Evolutionary conservation across 2,329 filamentous ascomycete species (phyloP).

Genomic region (Reticulascus tulasneorum): DNA sequence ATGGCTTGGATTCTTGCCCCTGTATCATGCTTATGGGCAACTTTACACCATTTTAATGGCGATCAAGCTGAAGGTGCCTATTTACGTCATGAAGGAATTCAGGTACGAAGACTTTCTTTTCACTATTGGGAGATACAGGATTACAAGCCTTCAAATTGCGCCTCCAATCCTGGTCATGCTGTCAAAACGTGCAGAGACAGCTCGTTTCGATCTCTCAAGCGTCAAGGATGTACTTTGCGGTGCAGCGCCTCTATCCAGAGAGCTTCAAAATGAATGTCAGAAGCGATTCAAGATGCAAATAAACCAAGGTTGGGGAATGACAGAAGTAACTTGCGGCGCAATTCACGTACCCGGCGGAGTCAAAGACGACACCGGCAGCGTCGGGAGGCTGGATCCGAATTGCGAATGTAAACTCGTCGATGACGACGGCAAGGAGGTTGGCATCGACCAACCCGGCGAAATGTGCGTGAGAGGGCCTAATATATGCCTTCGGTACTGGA

Average conservation of each 20-base stretch:
- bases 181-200: constrained; percentile 51
- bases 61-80: constrained; percentile 36
- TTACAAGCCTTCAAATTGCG: constrained; percentile 50
- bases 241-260: constrained; percentile 45
- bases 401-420: constrained; percentile 49
- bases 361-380: constrained; percentile 38
- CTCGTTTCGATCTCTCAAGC: constrained; percentile 48
- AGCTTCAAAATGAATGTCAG: constrained; percentile 43
- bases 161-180: constrained; percentile 58
- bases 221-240: constrained; percentile 45
- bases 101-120: constrained; percentile 50
- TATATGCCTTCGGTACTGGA: constrained; percentile 56
- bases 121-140: constrained; percentile 44
- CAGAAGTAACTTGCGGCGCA: constrained; percentile 43
- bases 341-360: constrained; percentile 36
- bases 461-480: constrained; percentile 52
- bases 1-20: constrained; percentile 59
- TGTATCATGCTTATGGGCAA: constrained; percentile 60
- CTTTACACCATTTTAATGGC: constrained; percentile 46
- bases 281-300: constrained; percentile 33
- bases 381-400: constrained; percentile 51
- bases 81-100: constrained; percentile 56
- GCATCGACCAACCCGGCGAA: constrained; percentile 45
- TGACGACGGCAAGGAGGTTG: constrained; percentile 47
- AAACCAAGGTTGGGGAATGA: constrained; percentile 59